A percentile compares a stretch with the other conserved stretches of the same genome.
Conservation (phyloP, 352 stramenopile genomes). For the Globisporangium irregulare region DNA sequence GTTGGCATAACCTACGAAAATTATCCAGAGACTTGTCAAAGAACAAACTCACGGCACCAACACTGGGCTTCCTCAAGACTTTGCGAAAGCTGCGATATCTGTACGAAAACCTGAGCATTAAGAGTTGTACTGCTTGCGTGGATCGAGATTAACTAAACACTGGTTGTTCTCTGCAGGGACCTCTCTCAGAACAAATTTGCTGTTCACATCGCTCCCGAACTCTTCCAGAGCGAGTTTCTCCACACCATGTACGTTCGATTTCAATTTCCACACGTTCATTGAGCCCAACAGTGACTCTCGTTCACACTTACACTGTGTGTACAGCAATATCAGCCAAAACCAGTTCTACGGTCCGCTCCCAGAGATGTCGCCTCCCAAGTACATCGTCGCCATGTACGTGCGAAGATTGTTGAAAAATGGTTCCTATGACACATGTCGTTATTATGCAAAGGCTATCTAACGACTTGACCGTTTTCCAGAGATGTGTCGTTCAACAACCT, state of each 20-base stretch:
- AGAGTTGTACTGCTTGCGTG: no score
- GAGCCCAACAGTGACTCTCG: background rate
- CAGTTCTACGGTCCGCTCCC: slow-evolving; percentile 37
- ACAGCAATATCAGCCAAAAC: slow-evolving; percentile 56
- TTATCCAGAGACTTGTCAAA: slow-evolving; percentile 33
- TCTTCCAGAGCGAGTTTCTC: slow-evolving; percentile 49
- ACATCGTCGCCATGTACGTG: slow-evolving; percentile 41
- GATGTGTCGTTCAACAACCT: slow-evolving; percentile 57
- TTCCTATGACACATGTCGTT: background rate
- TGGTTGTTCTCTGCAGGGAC: slow-evolving; percentile 19
- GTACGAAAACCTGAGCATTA: slow-evolving; percentile 10
- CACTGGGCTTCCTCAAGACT: slow-evolving; percentile 33
- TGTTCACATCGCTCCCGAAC: slow-evolving; percentile 24
- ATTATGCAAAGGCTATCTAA: background rate
- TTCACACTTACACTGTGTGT: background rate
- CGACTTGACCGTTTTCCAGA: slow-evolving; percentile 20
- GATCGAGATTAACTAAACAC: background rate
- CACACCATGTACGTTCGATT: slow-evolving; percentile 39
- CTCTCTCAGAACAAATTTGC: slow-evolving; percentile 45
- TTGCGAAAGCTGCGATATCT: slow-evolving; percentile 38
- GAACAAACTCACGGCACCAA: slow-evolving; percentile 32
- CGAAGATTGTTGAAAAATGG: background rate
- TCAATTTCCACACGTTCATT: background rate
- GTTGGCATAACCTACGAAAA: background rate
- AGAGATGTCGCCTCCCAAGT: slow-evolving; percentile 28